phyloP scores from a whole-genome alignment of 345 rosid species.

The Rhodomyrtus tomentosa region DNA sequence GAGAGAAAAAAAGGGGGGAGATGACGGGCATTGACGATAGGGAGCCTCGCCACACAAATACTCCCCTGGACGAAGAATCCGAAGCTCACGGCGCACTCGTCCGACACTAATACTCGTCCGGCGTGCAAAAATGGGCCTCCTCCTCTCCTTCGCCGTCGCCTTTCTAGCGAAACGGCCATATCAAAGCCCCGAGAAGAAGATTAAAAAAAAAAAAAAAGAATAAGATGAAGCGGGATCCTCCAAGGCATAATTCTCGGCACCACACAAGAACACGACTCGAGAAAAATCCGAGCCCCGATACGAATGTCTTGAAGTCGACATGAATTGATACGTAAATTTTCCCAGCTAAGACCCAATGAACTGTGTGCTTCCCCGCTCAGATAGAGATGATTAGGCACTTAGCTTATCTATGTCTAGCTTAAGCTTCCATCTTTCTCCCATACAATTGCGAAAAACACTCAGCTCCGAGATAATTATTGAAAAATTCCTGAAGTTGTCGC shows the following conservation, averaged over 20 bases:
- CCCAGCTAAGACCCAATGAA: not conserved
- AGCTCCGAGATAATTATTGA: no score
- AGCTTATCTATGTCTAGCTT: fast-evolving
- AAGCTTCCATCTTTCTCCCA: no score
- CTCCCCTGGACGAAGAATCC: not conserved
- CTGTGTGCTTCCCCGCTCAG: not conserved
- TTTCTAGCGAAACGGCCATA: not conserved
- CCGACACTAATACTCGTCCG: not conserved
- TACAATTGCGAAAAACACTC: no score
- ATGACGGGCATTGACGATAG: not conserved
- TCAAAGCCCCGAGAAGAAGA: not conserved
- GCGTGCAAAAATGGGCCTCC: not conserved
- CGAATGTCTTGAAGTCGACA: not conserved
- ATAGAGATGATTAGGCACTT: not conserved
- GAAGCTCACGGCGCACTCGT: not conserved
- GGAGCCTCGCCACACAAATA: not conserved
- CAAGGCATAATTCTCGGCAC: not conserved
- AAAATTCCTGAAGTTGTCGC: no score
- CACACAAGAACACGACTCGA: not conserved
- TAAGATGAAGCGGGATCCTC: not conserved
- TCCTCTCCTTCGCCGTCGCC: not conserved
- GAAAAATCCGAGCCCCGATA: not conserved
- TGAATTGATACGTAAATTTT: not conserved
- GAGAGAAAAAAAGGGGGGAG: not conserved
- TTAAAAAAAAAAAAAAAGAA: no score